Percentiles rank a stretch among this genome's conserved stretches.
phyloP scores from a whole-genome alignment of 2,329 filamentous ascomycete species.

The Passalora sequoiae region DNA sequence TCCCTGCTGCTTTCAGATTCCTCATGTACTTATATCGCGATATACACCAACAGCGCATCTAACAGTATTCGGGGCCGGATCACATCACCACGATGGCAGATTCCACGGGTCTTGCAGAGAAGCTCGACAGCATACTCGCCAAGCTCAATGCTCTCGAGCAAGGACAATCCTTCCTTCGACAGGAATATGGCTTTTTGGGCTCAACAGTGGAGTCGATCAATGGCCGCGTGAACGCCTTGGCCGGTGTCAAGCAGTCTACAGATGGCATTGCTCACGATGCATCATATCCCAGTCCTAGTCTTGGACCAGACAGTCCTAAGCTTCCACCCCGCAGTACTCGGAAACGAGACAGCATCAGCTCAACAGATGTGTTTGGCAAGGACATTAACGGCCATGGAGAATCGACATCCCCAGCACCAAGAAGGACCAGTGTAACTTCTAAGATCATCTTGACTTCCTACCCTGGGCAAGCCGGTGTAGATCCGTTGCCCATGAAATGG shows the following conservation, averaged over 20 bases:
- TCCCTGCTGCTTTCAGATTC: slow-evolving; percentile 1
- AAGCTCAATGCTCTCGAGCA: slow-evolving; percentile 52
- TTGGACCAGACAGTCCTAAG: slow-evolving; percentile 22
- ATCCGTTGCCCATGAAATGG: slow-evolving; percentile 85
- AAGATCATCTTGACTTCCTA: slow-evolving; percentile 76
- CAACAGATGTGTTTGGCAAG: slow-evolving; percentile 21
- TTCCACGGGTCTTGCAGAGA: slow-evolving; percentile 13
- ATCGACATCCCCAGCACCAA: slow-evolving; percentile 24
- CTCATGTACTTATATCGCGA: background rate
- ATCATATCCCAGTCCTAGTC: slow-evolving; percentile 23
- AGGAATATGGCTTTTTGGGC: slow-evolving; percentile 51
- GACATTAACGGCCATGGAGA: slow-evolving; percentile 15
- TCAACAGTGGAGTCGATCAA: slow-evolving; percentile 57
- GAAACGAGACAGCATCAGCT: slow-evolving; percentile 25
- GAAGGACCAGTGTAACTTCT: slow-evolving; percentile 43
- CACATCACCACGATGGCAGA: slow-evolving; percentile 5
- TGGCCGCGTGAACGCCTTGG: slow-evolving; percentile 56
- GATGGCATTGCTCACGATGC: slow-evolving; percentile 43
- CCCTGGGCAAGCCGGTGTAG: slow-evolving; percentile 88
- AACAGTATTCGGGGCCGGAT: no score
- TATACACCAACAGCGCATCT: no score
- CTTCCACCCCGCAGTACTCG: slow-evolving; percentile 19
- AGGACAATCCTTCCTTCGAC: slow-evolving; percentile 52
- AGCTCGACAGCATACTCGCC: slow-evolving; percentile 52
- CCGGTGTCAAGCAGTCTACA: slow-evolving; percentile 54